A percentile compares a stretch with the other conserved stretches of the same genome.
Evolutionary conservation across 345 rosid genomes (phyloP).

Genomic region (Lepidium aucheri): DNA sequence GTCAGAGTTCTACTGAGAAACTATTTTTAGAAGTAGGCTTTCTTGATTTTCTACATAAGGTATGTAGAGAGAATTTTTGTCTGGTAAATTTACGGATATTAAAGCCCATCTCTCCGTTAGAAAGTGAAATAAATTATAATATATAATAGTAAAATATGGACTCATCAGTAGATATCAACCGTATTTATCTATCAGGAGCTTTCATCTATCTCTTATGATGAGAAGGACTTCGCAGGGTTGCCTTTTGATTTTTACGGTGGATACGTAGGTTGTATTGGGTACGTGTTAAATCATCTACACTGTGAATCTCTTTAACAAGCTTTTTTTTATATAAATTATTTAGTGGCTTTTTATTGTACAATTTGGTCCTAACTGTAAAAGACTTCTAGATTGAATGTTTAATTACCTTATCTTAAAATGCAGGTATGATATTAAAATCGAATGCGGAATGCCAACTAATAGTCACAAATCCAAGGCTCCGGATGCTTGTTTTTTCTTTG

Average conservation of each 20-base stretch:
- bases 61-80: slow-evolving; percentile 21
- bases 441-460: slow-evolving; percentile 67
- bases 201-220: slow-evolving; percentile 46
- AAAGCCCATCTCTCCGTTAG: neutral
- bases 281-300: slow-evolving; percentile 26
- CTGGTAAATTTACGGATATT: neutral
- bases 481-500: slow-evolving; percentile 95
- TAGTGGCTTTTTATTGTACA: neutral
- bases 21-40: slow-evolving; percentile 62
- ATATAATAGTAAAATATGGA: neutral
- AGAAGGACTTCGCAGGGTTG: slow-evolving; percentile 67
- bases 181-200: slow-evolving; percentile 50
- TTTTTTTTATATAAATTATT: neutral
- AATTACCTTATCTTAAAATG: slow-evolving; percentile 1
- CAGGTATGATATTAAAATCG: slow-evolving; percentile 89
- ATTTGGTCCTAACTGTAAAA: neutral
- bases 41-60: slow-evolving; percentile 66
- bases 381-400: neutral
- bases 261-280: slow-evolving; percentile 91
- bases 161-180: neutral
- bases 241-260: slow-evolving; percentile 95
- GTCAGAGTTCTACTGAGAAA: slow-evolving; percentile 37
- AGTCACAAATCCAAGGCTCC: slow-evolving; percentile 71
- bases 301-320: neutral
- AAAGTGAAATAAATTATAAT: neutral